A percentile compares a stretch with the other conserved stretches of the same genome.
Conservation (phyloP, 257 asterid genomes). For the Solanum dulcamara region DNA sequence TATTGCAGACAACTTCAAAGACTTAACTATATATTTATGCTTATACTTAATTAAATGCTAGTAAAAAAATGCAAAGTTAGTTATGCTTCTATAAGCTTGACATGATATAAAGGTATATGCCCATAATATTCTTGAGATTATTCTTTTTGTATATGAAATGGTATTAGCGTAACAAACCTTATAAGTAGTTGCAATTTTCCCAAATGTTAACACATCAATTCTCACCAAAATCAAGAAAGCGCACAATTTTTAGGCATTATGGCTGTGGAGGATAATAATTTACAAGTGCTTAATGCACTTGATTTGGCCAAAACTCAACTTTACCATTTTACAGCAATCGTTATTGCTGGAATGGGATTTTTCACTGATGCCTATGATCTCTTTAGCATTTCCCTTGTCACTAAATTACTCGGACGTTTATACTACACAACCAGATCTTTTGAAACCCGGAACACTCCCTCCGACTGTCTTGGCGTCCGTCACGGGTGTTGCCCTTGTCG, state of each 20-base stretch:
- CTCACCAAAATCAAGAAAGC: not conserved
- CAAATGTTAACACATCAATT: not conserved
- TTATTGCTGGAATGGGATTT: slow-evolving; percentile 6
- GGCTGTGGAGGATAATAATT: not conserved
- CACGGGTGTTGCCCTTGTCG: not conserved
- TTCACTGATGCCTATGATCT: slow-evolving; percentile 10
- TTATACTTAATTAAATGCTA: not conserved
- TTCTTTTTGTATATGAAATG: not conserved
- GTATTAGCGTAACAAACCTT: not conserved
- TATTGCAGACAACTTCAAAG: not conserved
- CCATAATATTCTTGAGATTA: not conserved
- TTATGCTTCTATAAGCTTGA: not conserved
- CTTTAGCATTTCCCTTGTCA: not conserved
- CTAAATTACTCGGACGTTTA: slow-evolving; percentile 2
- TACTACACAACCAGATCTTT: not conserved
- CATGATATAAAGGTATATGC: not conserved
- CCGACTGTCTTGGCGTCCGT: not conserved
- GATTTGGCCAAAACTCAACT: slow-evolving; percentile 1
- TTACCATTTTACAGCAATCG: slow-evolving; percentile 1
- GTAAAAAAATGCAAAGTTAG: not conserved
- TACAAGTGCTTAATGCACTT: slow-evolving; percentile 6
- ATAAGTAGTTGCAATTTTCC: not conserved
- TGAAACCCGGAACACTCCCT: slow-evolving; percentile 5
- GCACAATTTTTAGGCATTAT: not conserved
- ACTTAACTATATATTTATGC: not conserved